Evolutionary conservation across 2,329 filamentous ascomycete species (phyloP).

Genomic region (Xylariaceae sp.): DNA sequence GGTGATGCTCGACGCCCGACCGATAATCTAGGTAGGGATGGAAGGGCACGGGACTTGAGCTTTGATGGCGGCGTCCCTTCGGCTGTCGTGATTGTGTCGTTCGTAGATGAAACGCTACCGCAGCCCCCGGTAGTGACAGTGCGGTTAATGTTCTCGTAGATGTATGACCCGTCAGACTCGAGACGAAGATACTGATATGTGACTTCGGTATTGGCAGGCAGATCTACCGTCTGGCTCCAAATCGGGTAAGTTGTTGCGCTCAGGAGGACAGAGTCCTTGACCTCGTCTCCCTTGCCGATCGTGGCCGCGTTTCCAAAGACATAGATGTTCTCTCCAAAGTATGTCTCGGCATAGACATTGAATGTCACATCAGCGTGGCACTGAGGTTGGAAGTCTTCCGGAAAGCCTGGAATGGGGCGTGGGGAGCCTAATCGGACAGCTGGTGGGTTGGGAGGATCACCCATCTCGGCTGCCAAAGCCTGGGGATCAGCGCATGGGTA

Average conservation of each 20-base stretch:
- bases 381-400: conserved; percentile 53
- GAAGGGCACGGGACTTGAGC: background rate
- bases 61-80: background rate
- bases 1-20: background rate
- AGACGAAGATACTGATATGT: background rate
- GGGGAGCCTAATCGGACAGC: conserved; percentile 39
- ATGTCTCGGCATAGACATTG: conserved; percentile 5
- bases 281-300: background rate
- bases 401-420: conserved; percentile 53
- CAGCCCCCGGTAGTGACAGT: background rate
- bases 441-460: conserved; percentile 46
- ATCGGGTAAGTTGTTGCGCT: background rate
- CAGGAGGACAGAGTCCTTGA: background rate
- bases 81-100: background rate
- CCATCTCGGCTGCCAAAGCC: conserved; percentile 3
- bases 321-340: background rate
- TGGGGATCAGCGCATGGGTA: conserved; percentile 12
- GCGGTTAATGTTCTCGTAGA: background rate
- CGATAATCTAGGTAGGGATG: background rate
- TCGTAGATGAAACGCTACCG: background rate
- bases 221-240: background rate
- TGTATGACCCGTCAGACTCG: background rate
- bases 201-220: background rate
- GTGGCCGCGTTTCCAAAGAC: background rate
- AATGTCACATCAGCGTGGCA: background rate